phyloP scores from a whole-genome alignment of 2,329 filamentous ascomycete species.

The Dothistroma pini region DNA sequence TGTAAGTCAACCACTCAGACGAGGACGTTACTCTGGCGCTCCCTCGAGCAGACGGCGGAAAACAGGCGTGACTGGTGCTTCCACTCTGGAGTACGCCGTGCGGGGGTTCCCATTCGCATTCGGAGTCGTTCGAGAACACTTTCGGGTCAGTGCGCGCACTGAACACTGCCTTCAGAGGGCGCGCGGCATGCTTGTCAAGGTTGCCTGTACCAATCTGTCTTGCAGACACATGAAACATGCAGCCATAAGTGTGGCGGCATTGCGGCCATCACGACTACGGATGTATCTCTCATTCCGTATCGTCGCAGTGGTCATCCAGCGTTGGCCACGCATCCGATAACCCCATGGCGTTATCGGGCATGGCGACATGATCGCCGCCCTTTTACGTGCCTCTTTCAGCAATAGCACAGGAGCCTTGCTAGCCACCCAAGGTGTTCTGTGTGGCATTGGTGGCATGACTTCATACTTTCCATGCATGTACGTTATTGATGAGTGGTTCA shows the following conservation, averaged over 20 bases:
- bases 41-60: neutral
- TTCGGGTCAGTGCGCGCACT: neutral
- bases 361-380: slow-evolving; percentile 33
- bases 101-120: slow-evolving; percentile 8
- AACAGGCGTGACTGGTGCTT: neutral
- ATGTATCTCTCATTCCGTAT: slow-evolving; percentile 46
- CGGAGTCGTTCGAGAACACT: slow-evolving; percentile 7
- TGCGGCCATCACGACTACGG: slow-evolving; percentile 44
- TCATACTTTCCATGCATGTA: slow-evolving; percentile 50
- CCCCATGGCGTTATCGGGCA: slow-evolving; percentile 37
- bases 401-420: slow-evolving; percentile 35
- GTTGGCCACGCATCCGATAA: slow-evolving; percentile 35
- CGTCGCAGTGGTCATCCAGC: slow-evolving; percentile 38
- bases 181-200: neutral
- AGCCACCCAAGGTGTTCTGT: slow-evolving; percentile 42
- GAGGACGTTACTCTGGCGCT: neutral
- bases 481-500: slow-evolving; percentile 54
- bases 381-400: slow-evolving; percentile 36
- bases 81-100: slow-evolving; percentile 1
- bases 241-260: slow-evolving; percentile 31
- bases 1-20: neutral
- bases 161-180: neutral
- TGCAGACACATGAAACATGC: slow-evolving; percentile 15
- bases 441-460: slow-evolving; percentile 46
- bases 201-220: slow-evolving; percentile 2